These are phyloP conservation scores for Eucalyptus guilfoylei DNA, from an alignment of 345 rosid species.

Conservation along the genomic window DNA sequence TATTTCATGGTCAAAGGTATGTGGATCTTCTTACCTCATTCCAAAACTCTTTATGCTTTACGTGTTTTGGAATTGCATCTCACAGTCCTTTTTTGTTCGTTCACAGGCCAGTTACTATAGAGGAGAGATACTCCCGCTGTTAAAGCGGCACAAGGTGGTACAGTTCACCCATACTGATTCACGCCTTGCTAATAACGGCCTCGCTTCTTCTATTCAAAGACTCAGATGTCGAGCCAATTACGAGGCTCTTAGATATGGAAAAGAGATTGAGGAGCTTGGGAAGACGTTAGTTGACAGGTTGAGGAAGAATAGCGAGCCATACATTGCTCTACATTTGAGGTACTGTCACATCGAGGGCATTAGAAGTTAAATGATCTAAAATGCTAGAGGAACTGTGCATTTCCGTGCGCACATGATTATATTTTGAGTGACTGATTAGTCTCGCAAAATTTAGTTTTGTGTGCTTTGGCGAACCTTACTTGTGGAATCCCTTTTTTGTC, in stretches of 20 bases:
- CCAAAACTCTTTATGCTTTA: not conserved
- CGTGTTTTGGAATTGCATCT: not conserved
- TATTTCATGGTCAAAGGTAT: slow-evolving; percentile 98
- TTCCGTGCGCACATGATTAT: not conserved
- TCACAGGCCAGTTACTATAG: slow-evolving; percentile 93
- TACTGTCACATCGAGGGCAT: not conserved
- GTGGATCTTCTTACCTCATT: not conserved
- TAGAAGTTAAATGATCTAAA: not conserved
- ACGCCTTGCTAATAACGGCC: slow-evolving; percentile 80
- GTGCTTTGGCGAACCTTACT: not conserved
- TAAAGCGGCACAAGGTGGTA: slow-evolving; percentile 75
- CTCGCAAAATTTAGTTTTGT: not conserved
- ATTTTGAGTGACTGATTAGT: not conserved
- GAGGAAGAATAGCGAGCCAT: slow-evolving; percentile 59
- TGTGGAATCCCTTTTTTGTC: not conserved
- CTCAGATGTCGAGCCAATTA: slow-evolving; percentile 95
- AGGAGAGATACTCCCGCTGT: slow-evolving; percentile 47
- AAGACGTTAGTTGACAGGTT: slow-evolving; percentile 53
- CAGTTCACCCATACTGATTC: slow-evolving; percentile 91
- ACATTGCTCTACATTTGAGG: slow-evolving; percentile 88
- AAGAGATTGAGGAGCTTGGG: slow-evolving; percentile 73
- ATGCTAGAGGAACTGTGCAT: not conserved
- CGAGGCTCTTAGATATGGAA: slow-evolving; percentile 52
- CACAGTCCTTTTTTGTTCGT: not conserved
- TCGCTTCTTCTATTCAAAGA: slow-evolving; percentile 62